Percentiles rank a stretch among this genome's conserved stretches.
Conservation (phyloP, 495 filamentous ascomycete genomes). For the Aspergillus kassunensis region DNA sequence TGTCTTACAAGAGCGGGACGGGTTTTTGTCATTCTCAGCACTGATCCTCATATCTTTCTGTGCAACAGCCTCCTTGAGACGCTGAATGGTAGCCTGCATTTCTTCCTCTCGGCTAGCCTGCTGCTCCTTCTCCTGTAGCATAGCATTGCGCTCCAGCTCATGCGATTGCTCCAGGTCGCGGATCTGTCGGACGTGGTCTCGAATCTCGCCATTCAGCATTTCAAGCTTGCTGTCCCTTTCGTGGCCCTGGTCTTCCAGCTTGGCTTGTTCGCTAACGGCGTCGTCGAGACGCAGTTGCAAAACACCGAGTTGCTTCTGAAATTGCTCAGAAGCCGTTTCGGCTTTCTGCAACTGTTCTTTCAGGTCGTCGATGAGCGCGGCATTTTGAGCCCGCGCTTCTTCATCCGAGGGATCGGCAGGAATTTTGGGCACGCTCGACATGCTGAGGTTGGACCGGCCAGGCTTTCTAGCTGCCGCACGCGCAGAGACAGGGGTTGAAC, state of each 20-base stretch:
- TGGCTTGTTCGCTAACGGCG: constrained; percentile 72
- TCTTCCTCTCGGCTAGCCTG: constrained; percentile 79
- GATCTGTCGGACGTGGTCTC: constrained; percentile 71
- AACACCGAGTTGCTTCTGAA: constrained; percentile 76
- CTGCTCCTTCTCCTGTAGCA: constrained; percentile 88
- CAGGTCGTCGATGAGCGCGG: constrained; percentile 79
- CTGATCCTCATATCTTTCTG: constrained; percentile 60
- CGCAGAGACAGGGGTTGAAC: constrained; percentile 61
- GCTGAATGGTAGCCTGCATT: constrained; percentile 80
- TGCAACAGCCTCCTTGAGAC: constrained; percentile 80
- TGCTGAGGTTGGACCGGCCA: constrained; percentile 55
- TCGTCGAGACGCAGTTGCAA: constrained; percentile 86
- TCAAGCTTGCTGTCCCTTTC: constrained; percentile 80
- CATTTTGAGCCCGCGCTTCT: constrained; percentile 64
- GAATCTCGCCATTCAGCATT: constrained; percentile 70
- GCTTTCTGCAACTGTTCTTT: constrained; percentile 76
- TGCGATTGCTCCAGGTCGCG: constrained; percentile 87
- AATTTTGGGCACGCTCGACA: constrained; percentile 52
- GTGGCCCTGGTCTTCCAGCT: constrained; percentile 79
- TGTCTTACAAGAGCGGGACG: constrained; percentile 68
- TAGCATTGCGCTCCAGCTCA: constrained; percentile 80
- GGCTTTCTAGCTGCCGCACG: constrained; percentile 62
- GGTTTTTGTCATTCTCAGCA: constrained; percentile 58
- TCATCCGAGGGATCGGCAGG: constrained; percentile 56
- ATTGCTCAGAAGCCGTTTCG: constrained; percentile 73